Evolutionary conservation across 2,329 filamentous ascomycete genomes (phyloP), one percentile per base, ranked within the genome.

Genomic region (Hymenoscyphus repandus): DNA sequence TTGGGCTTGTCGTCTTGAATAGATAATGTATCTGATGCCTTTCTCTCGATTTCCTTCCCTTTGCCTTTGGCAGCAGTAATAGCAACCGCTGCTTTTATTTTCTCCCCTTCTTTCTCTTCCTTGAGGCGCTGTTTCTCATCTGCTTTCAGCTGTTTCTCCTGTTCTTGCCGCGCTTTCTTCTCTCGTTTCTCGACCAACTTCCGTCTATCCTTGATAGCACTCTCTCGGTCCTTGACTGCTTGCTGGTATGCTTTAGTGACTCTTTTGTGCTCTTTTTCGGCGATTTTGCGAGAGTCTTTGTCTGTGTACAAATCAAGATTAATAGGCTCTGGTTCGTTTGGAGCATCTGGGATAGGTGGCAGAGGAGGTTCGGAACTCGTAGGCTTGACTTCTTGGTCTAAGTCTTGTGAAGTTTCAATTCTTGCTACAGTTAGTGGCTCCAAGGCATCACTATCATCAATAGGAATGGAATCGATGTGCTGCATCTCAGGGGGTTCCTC

Each of bases 251-350:
- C 73, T 62, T 88, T 88, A 31, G 81, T 72, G 1, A 74, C 72
- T 11, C 78, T 75, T 46, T 80, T 79, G 49, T 82, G 75, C 60
- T 89, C 84, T 51, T 84, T 86, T 60, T 88, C 82, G 1, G 83
- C 85, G 37, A 82, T 74, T 60, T 86, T 88, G 7, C 81, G 79
- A 27, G 79, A 72, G 6, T 81, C 78, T 61, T 85, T 85, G 66
- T 88, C 82, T 1, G 75, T 70, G 63, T 80, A 83, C 42, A 74
- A 69, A 40, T 73, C 71, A 1, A 83, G 65, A 58, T 90, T 76
- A 1, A 85, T 77, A 2, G 73, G 68, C 1, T 72, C 62, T 1
- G 82, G 82, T 45, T 77, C 72, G 5, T 70, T 56, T 1, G 86
- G 86, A 3, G 76, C 62, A 7, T 70, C 64, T 7, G 77, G 75